Evolutionary conservation across 163 green algal species (phyloP), one percentile per base, ranked within the genome.

Genomic region (Botryococcus braunii): DNA sequence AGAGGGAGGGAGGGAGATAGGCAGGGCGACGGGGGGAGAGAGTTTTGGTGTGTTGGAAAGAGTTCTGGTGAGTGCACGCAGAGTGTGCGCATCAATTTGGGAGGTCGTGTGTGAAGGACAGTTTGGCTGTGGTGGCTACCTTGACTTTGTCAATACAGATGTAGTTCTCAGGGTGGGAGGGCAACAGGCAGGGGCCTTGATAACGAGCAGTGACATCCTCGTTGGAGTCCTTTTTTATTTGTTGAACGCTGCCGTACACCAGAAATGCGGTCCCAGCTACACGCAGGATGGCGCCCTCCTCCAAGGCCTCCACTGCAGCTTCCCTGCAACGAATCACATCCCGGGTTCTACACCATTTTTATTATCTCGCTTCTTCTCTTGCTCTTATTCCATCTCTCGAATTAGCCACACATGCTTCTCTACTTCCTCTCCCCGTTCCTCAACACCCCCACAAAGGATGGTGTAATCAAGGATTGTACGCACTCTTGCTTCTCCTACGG

Each of bases 221-320:
- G 59, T 48, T 38, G 4, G 13, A 38, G 59, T 38, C 59, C 17
- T 13, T 50, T 36, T 46, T 25, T 29, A 27, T 35, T 27, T 29
- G 48, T 17, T 36, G 29, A 9, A 69, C 11, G 23, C 6, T 27
- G 46, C 63, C 63, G 5, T 17, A 37, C 4, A 69, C 46, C 31
- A 69, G 47, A 8, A 69, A 48, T 34, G 63, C 63, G 5, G 46
- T 38, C 27, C 63, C 63, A 36, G 46, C 63, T 2, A 69, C 32
- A n/a, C 63, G 46, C 63, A 69, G 46, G 7, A 50, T 21, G 17
- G 34, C 46, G 5, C 48, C 46, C 29, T 34, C 35, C 46, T 17
- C n/a, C 43, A 46, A 6, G 4, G 63, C 37, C 63, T 29, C 27
- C 43, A 69, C 29, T 5, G 23, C 13, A 31, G 63, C 46, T 17